phyloP scores from a whole-genome alignment of 768 basidiomycete species.

The Trametes maxima region DNA sequence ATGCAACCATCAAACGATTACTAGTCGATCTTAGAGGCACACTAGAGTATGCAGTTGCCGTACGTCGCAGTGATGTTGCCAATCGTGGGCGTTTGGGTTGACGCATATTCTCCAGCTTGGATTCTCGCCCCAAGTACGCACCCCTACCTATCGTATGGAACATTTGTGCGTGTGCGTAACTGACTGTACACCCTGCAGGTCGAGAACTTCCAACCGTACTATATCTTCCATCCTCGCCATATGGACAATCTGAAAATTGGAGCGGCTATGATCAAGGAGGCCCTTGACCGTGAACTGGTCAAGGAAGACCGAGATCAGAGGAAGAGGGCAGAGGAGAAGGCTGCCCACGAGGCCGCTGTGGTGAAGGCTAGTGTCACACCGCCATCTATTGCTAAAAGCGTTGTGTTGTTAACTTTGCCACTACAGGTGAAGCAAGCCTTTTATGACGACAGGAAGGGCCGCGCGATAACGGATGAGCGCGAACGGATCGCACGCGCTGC shows the following conservation, averaged over 20 bases:
- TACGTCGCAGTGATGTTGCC: slow-evolving; percentile 37
- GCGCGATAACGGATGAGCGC: slow-evolving; percentile 54
- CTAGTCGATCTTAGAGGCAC: slow-evolving; percentile 72
- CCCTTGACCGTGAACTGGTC: slow-evolving; percentile 52
- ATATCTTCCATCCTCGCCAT: slow-evolving; percentile 57
- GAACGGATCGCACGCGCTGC: slow-evolving; percentile 41
- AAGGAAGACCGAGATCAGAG: slow-evolving; percentile 49
- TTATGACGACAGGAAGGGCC: slow-evolving; percentile 73
- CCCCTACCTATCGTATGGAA: background rate
- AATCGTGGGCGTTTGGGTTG: background rate
- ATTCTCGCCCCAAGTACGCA: slow-evolving; percentile 65
- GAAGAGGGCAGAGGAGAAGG: slow-evolving; percentile 60
- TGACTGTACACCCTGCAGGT: slow-evolving; percentile 60
- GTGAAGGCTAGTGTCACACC: slow-evolving; percentile 47
- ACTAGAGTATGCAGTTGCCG: slow-evolving; percentile 79
- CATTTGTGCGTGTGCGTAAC: background rate
- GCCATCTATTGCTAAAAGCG: background rate
- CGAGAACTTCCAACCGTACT: slow-evolving; percentile 71
- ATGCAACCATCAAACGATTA: slow-evolving; percentile 62
- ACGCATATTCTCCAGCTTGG: slow-evolving; percentile 53
- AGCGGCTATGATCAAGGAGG: slow-evolving; percentile 64
- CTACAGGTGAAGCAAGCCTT: slow-evolving; percentile 74
- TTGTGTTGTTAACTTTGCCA: background rate
- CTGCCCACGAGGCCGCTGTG: slow-evolving; percentile 50
- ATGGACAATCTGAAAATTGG: slow-evolving; percentile 64